Base-by-base conservation (phyloP, 805 yeast genomes). In the Scheffersomyces coipomensis region DNA sequence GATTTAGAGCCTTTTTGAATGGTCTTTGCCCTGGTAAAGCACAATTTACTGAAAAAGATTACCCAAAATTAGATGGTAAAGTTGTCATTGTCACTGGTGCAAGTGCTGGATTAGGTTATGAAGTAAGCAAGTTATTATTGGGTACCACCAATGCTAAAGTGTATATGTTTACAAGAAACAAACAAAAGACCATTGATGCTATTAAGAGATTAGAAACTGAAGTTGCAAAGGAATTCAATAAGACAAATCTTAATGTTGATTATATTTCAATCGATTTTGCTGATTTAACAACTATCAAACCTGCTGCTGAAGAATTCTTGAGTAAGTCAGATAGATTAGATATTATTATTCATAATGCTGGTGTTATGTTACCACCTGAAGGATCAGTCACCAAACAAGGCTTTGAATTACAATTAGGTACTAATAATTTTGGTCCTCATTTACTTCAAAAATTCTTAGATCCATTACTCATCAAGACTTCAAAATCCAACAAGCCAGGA, bases 401-500 rank as follows among this genome's bases (percentile, higher is more conserved):
- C 12, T 64, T 57, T 40, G 81, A 76, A 37, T 38, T 59, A 26
- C 75, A 70, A 38, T 53, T 73, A 30, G 81, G 77, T 8, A 66
- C 70, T 15, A 77, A 76, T 50, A 64, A 52, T 16, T 44, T 77
- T n/a, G 81, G 73, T 1, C 74, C 75, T 21, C 71, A 63, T 38
- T 49, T 73, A 13, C 53, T 76, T 15, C 68, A 73, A 43, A 59
- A 62, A 33, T 49, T 60, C 18, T 49, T 73, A 34, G 59, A 57
- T 19, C 72, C 73, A 5, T 42, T 71, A 4, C 42, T 76, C 15
- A 40, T 61, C 18, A 48, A 58, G 19, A 55, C 73, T 1, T 58
- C 66, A 2, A 42, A 52, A 29, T 39, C 40, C 2, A 49, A 56
- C 10, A 48, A 55, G n/a, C 43, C 54, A 1, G 37, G 42, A 17